Conservation (phyloP, 2,329 filamentous ascomycete genomes). For the Claviceps sp. region DNA sequence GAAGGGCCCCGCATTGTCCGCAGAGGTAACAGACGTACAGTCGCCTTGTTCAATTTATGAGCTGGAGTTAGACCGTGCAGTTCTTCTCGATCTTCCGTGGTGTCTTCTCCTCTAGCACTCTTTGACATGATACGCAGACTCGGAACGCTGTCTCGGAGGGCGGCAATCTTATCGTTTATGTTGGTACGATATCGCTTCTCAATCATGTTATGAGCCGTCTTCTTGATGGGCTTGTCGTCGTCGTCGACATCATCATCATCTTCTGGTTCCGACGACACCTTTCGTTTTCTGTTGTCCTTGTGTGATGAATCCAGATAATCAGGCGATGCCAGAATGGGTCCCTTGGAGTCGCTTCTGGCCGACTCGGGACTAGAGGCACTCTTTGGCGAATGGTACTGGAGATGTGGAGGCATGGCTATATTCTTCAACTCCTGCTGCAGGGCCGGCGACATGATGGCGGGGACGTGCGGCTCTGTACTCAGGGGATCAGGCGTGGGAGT, state of each 20-base stretch:
- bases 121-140: slow-evolving; percentile 76
- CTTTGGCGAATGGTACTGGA: slow-evolving; percentile 46
- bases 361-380: slow-evolving; percentile 47
- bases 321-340: slow-evolving; percentile 44
- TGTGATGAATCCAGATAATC: slow-evolving; percentile 33
- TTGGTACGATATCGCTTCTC: slow-evolving; percentile 96
- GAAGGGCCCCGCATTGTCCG: not conserved
- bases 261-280: slow-evolving; percentile 45
- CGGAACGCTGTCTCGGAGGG: slow-evolving; percentile 80
- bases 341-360: slow-evolving; percentile 32
- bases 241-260: slow-evolving; percentile 43
- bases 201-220: slow-evolving; percentile 96
- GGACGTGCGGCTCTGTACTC: slow-evolving; percentile 5
- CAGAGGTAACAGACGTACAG: slow-evolving; percentile 33
- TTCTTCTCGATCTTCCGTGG: slow-evolving; percentile 64
- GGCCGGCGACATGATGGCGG: slow-evolving; percentile 29
- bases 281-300: slow-evolving; percentile 49
- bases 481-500: slow-evolving; percentile 1
- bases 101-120: slow-evolving; percentile 52
- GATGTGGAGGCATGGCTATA: slow-evolving; percentile 51
- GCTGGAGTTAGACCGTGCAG: slow-evolving; percentile 63
- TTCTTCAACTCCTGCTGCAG: slow-evolving; percentile 45
- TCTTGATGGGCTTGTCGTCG: slow-evolving; percentile 53
- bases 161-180: slow-evolving; percentile 92
- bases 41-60: slow-evolving; percentile 96